These are phyloP conservation scores for Pseudogymnoascus sp. DNA, from an alignment of 2,329 filamentous ascomycete species.

Conservation along the genomic window DNA sequence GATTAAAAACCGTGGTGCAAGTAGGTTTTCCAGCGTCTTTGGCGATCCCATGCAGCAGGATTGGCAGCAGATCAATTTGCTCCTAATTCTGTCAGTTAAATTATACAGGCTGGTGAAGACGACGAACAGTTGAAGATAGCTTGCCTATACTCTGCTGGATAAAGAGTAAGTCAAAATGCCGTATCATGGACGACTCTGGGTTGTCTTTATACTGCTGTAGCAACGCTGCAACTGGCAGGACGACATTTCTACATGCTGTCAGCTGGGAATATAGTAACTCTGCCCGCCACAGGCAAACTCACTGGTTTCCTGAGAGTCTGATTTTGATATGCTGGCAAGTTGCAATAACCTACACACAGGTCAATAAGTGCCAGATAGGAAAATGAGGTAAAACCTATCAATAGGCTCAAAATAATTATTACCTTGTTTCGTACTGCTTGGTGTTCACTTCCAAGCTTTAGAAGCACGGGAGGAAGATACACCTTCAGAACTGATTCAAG, in stretches of 20 bases:
- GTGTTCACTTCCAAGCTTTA: constrained; percentile 80
- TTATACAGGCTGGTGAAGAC: constrained; percentile 29
- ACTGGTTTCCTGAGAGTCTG: constrained; percentile 30
- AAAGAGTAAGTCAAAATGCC: constrained; percentile 82
- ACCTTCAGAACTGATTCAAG: constrained; percentile 68
- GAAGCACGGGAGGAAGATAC: constrained; percentile 71
- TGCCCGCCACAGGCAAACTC: constrained; percentile 14
- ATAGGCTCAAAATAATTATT: constrained; percentile 16
- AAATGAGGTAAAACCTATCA: constrained; percentile 7
- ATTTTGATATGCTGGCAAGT: constrained; percentile 66
- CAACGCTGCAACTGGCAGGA: constrained; percentile 75
- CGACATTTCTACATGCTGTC: constrained; percentile 38
- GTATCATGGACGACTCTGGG: constrained; percentile 60
- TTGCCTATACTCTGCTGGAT: constrained; percentile 74
- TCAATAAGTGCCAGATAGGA: constrained; percentile 23
- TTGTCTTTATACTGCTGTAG: constrained; percentile 82
- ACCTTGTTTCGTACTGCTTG: constrained; percentile 72
- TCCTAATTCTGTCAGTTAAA: constrained; percentile 38
- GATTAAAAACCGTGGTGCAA: constrained; percentile 65
- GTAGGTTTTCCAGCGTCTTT: constrained; percentile 46
- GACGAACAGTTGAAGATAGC: constrained; percentile 37
- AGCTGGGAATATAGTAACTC: constrained; percentile 9
- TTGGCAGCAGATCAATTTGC: constrained; percentile 63
- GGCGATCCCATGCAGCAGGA: constrained; percentile 58
- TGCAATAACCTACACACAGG: constrained; percentile 45